Evolutionary conservation across 495 filamentous ascomycete genomes (phyloP).

Genomic region (Xylaria grammica): DNA sequence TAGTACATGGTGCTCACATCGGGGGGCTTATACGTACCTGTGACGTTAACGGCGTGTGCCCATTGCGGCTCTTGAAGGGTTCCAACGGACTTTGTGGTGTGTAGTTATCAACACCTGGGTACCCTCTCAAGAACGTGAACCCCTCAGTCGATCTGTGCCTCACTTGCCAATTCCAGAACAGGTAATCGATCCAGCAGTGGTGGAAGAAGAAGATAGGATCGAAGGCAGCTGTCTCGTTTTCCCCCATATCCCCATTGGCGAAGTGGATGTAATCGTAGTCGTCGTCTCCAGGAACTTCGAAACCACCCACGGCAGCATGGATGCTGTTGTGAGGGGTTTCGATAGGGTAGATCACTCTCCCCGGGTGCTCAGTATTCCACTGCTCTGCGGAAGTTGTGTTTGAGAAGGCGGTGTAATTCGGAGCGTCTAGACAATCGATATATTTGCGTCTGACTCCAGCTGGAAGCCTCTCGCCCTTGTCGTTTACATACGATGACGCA

Average conservation of each 20-base stretch:
- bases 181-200: constrained; percentile 37
- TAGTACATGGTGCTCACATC: neutral
- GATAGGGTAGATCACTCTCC: constrained; percentile 19
- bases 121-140: constrained; percentile 17
- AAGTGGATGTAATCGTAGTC: constrained; percentile 19
- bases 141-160: constrained; percentile 20
- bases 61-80: constrained; percentile 21
- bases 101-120: constrained; percentile 24
- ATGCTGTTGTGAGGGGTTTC: constrained; percentile 41
- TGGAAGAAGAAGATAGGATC: constrained; percentile 44
- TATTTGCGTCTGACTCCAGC: constrained; percentile 19
- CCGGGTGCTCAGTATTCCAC: constrained; percentile 29
- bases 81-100: constrained; percentile 25
- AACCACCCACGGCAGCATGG: constrained; percentile 39
- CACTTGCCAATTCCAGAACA: constrained; percentile 41
- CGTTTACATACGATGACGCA: constrained; percentile 1
- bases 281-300: constrained; percentile 21
- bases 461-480: neutral
- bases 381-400: constrained; percentile 24
- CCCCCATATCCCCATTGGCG: constrained; percentile 44
- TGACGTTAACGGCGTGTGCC: constrained; percentile 2
- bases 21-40: neutral
- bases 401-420: constrained; percentile 40
- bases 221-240: constrained; percentile 40
- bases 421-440: constrained; percentile 25